Conservation (phyloP, 2,329 filamentous ascomycete genomes). For the Botryotinia calthae region DNA sequence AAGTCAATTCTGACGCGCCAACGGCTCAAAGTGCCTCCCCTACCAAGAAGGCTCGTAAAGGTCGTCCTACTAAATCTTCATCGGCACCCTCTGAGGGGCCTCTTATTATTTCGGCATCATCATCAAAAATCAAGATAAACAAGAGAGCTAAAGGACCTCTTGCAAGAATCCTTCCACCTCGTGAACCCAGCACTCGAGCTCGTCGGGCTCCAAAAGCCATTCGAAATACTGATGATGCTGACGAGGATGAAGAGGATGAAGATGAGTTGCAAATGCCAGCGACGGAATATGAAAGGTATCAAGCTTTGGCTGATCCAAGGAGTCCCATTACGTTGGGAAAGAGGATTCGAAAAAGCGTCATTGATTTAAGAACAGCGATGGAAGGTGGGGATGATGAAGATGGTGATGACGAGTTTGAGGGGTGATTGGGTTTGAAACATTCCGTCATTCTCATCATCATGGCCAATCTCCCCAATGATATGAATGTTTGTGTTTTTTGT, state of each 20-base stretch:
- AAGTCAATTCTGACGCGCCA: constrained; percentile 12
- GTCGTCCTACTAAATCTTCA: constrained; percentile 11
- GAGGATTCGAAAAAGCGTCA: constrained; percentile 27
- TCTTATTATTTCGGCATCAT: neutral
- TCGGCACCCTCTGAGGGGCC: constrained; percentile 7
- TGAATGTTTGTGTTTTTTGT: neutral
- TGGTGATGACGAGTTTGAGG: constrained; percentile 21
- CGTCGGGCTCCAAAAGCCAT: constrained; percentile 27
- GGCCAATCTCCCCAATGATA: neutral
- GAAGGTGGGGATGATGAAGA: constrained; percentile 18
- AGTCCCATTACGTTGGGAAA: constrained; percentile 31
- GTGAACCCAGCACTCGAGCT: constrained; percentile 28
- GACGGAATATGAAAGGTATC: constrained; percentile 36
- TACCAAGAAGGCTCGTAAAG: constrained; percentile 17
- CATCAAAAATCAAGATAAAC: constrained; percentile 2
- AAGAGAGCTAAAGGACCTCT: constrained; percentile 17
- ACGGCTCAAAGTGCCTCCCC: constrained; percentile 10
- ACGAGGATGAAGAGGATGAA: constrained; percentile 26
- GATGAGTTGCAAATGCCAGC: constrained; percentile 26
- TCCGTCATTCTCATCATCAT: neutral
- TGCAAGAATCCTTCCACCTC: constrained; percentile 21
- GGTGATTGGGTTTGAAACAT: neutral
- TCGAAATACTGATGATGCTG: constrained; percentile 24
- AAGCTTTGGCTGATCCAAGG: constrained; percentile 32
- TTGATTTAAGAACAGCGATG: constrained; percentile 20